Base-by-base conservation (phyloP, 2,329 filamentous ascomycete species). In the Dothideomycetes sp. region DNA sequence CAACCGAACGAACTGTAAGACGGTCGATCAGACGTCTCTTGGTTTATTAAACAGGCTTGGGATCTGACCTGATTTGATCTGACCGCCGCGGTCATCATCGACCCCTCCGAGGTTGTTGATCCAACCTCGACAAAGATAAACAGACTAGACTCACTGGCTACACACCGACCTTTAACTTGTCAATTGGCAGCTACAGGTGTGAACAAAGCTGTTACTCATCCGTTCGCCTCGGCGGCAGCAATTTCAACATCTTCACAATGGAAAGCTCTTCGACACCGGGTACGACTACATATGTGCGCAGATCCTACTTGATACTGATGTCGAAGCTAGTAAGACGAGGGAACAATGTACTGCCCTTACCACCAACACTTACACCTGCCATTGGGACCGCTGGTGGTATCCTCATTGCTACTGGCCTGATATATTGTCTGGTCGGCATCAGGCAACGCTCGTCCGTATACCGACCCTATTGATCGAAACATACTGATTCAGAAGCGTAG, bases 371-470 rank as follows among this genome's bases (percentile, higher is more conserved):
- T 33, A 94, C 86, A 2, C 87, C 89, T 3, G 86, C 80, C 28
- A 79, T 85, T 62, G 84, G 78, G 3, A 74, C 95, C 34, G 80
- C 79, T 23, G 89, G 88, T 17, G 74, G 80, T 15, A 67, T 95
- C 35, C 68, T 96, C 45, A 69, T 96, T 30, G 56, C 78, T 4
- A 75, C 79, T 7, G 89, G 89, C n/a, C 54, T 72, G 7, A 66
- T 75, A 5, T 82, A 91, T 55, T 72, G 76, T 6, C 62, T 94
- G 15, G 73, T 94, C 49, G 88, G 88, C 1, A 85, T 94, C 54
- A 89, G 85, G 61, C 85, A 85, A 13, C n/a, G 37, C 33, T 12
- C 12, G 8, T 33, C 20, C 8, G 13, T 15, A 5, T 13, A 31
- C 17, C n/a, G 20, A 4, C 16, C 33, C 4, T 3, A 36, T 12